Evolutionary conservation across 2,329 filamentous ascomycete species (phyloP).

Genomic region (Botryotinia convoluta): DNA sequence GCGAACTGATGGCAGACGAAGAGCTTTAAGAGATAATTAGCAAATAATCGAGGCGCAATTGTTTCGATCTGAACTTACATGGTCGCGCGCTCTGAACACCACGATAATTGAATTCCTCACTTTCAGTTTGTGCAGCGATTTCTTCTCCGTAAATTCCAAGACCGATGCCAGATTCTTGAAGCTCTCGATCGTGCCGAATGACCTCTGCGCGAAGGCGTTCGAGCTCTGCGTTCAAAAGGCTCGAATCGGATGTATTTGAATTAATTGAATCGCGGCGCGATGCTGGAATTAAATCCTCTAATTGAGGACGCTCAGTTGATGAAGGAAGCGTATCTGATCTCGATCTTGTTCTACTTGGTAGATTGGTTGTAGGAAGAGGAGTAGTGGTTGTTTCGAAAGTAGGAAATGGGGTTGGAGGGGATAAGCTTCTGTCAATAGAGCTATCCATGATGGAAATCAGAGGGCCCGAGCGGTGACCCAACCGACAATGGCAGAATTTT

Average conservation of each 20-base stretch:
- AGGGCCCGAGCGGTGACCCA: slow-evolving; percentile 7
- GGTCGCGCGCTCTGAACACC: slow-evolving; percentile 4
- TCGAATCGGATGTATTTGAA: slow-evolving; percentile 7
- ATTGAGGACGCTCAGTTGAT: background rate
- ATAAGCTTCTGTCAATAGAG: background rate
- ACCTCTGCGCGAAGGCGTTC: slow-evolving; percentile 5
- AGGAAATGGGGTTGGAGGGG: slow-evolving; percentile 5
- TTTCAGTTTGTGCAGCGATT: background rate
- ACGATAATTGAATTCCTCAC: slow-evolving; percentile 6
- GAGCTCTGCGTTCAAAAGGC: background rate
- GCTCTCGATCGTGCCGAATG: background rate
- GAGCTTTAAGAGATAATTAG: background rate
- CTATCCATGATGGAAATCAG: slow-evolving; percentile 2
- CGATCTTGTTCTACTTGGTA: slow-evolving; percentile 3
- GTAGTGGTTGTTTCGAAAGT: background rate
- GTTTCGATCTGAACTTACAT: slow-evolving; percentile 9
- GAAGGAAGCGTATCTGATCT: background rate
- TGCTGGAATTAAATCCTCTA: background rate
- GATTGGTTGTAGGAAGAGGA: background rate
- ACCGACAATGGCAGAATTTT: slow-evolving; percentile 10
- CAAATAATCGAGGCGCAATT: background rate
- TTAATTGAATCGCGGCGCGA: background rate
- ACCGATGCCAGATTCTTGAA: background rate
- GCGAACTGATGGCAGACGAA: background rate
- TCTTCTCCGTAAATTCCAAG: background rate